Evolutionary conservation across 345 rosid species (phyloP).

Genomic region (Xanthoceras sorbifolium): DNA sequence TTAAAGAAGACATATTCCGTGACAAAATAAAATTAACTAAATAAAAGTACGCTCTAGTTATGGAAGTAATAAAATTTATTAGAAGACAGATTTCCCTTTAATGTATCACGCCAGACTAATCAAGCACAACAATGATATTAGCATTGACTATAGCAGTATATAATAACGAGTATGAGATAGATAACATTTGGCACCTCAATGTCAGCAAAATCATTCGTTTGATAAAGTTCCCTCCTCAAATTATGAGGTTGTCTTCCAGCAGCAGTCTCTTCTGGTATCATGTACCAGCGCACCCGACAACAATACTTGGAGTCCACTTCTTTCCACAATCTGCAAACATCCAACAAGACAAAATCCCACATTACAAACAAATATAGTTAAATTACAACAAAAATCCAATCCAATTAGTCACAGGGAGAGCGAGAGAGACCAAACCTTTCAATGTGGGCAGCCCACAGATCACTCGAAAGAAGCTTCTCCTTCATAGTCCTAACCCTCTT

Average conservation of each 20-base stretch:
- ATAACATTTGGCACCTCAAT: conserved; percentile 54
- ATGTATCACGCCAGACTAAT: neutral
- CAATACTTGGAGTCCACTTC: conserved; percentile 68
- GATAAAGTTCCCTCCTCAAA: conserved; percentile 76
- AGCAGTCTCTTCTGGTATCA: conserved; percentile 90
- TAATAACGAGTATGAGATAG: neutral
- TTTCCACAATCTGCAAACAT: conserved; percentile 68
- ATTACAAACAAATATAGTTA: neutral
- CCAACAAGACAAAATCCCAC: neutral
- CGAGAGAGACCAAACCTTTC: conserved; percentile 51
- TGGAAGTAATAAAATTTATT: neutral
- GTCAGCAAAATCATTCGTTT: conserved; percentile 78
- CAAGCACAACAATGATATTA: neutral
- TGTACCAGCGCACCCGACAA: conserved; percentile 78
- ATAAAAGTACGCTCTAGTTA: neutral
- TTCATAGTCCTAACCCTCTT: conserved; percentile 64
- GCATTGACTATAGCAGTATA: neutral
- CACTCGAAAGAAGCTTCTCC: conserved; percentile 88
- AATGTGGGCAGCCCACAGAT: conserved; percentile 80
- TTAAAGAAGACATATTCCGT: neutral
- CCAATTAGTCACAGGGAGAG: neutral
- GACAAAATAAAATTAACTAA: neutral
- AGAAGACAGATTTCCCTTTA: neutral
- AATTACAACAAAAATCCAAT: neutral
- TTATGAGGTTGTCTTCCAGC: conserved; percentile 83